phyloP scores from a whole-genome alignment of 148 eudicot species.

The Linanthus parryae region DNA sequence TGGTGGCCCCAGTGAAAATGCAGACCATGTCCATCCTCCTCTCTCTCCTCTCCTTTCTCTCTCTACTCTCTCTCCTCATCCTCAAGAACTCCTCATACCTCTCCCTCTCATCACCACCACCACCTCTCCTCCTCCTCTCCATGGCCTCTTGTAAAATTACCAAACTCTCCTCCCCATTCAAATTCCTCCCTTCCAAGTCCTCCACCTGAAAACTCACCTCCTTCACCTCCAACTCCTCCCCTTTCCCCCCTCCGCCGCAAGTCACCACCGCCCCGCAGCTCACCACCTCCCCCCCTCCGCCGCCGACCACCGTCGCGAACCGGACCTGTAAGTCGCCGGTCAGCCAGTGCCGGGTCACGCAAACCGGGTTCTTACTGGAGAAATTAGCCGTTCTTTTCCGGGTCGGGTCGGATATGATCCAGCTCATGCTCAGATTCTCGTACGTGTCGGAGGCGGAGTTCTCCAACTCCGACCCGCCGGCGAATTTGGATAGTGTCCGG shows the following conservation, averaged over 20 bases:
- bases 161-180: slow-evolving; percentile 32
- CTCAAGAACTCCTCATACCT: slow-evolving; percentile 22
- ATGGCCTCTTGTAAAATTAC: slow-evolving; percentile 29
- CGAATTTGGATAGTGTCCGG: slow-evolving; percentile 13
- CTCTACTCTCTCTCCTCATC: slow-evolving; percentile 23
- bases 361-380: slow-evolving; percentile 27
- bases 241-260: slow-evolving; percentile 22
- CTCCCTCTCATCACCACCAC: slow-evolving; percentile 21
- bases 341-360: slow-evolving; percentile 30
- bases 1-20: slow-evolving; percentile 1
- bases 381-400: slow-evolving; percentile 22
- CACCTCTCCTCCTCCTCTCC: slow-evolving; percentile 22
- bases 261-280: slow-evolving; percentile 27
- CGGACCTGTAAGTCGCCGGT: slow-evolving; percentile 20
- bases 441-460: slow-evolving; percentile 9
- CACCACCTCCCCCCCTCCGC: slow-evolving; percentile 17
- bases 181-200: slow-evolving; percentile 28
- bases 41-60: slow-evolving; percentile 16
- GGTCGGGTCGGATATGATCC: slow-evolving; percentile 59
- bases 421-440: slow-evolving; percentile 42
- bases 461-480: background rate
- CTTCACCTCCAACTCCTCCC: slow-evolving; percentile 31
- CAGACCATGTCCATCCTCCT: slow-evolving; percentile 13
- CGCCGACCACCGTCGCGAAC: slow-evolving; percentile 19
- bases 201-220: slow-evolving; percentile 48